Base-by-base conservation (phyloP, 2,329 filamentous ascomycete genomes). In the Tolypocladium sp. region DNA sequence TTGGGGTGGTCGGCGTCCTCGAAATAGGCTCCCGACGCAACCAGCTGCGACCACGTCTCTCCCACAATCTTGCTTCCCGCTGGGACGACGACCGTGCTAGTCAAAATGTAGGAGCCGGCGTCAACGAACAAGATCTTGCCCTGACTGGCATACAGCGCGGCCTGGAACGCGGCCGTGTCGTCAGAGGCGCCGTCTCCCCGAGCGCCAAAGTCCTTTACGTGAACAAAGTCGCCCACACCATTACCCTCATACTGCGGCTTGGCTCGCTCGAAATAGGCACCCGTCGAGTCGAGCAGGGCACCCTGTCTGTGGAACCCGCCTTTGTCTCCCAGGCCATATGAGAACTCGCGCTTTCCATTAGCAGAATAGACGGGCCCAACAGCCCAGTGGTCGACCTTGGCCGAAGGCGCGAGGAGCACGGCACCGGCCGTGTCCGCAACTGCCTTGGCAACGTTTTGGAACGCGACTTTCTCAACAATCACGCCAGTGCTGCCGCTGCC, bases 111-210 rank as follows among this genome's bases (percentile, higher is more conserved):
- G 1, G 70, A 69, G 12, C 79, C 79, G 9, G 30, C 60, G 41
- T 59, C 57, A 15, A 56, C 40, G 20, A 76, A 81, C 0, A 79
- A 61, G 54, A 82, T 72, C 44, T 74, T 72, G 7, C 71, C 71
- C 27, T 67, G 62, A 6, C 66, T 62, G 0, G 71, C 71, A 55
- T 67, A 69, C 53, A 85, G 67, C 3, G 77, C 73, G 1, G 61
- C 62, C 59, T 84, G 78, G 35, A 86, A 71, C 2, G 76, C 77
- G 0, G 66, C 67, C 1, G 82, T 84, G 63, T 85, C 82, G 64
- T 85, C 82, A 0, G 79, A 79, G 4, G 69, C 66, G 25, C 82
- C 82, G 65, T 85, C 77, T 44, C 82, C 82, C 22, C 65, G 75
- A 6, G 74, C 75, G 56, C 77, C 73, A 61, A 59, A 35, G 8